Base-by-base conservation (phyloP, 2,329 filamentous ascomycete genomes). In the Curvularia hawaiiensis region DNA sequence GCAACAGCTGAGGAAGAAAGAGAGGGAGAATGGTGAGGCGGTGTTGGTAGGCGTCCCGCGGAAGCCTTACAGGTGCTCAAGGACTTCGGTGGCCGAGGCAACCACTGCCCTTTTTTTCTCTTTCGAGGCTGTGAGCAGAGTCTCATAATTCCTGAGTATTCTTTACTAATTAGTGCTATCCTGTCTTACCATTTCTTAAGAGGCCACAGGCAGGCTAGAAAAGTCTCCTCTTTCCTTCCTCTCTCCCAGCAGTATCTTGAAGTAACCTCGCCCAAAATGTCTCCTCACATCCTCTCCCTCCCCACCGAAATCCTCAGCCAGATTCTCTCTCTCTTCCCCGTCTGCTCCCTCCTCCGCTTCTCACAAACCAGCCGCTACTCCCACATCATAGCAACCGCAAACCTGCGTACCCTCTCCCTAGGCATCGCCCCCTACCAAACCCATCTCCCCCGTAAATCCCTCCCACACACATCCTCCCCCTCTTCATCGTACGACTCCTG, bases 331-430 rank as follows among this genome's bases (percentile, higher is more conserved):
- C 63, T 66, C 31, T 67, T 78, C 0, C 68, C 73, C 9, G 55
- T 76, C 22, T 61, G 47, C 33, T 63, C 70, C 2, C 71, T 78
- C 2, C 65, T 78, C 10, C 56, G 59, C 48, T 78, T 78, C 60
- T 71, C 67, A 28, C 60, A 67, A 45, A 74, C 73, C n/a, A 76
- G 61, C 1, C 68, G 54, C 3, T 52, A 59, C 31, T 65, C 67
- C 24, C 69, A 71, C 38, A 40, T 43, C 4, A 63, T 78, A 12
- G 72, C 74, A 10, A 66, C 60, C 16, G 65, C 68, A 26, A 75
- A 67, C 49, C 61, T 77, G 4, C 69, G 71, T 43, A 87, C 80
- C 88, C 91, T 97, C 78, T 97, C 93, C 20, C 95, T 86, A 10
- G 88, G 79, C 38, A 92, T 86, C 83, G 35, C 88, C 0, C 86